A percentile compares a stretch with the other conserved stretches of the same genome.
Evolutionary conservation across 1,284 basidiomycete species (phyloP).

Genomic region (Leccinum fuscescens): DNA sequence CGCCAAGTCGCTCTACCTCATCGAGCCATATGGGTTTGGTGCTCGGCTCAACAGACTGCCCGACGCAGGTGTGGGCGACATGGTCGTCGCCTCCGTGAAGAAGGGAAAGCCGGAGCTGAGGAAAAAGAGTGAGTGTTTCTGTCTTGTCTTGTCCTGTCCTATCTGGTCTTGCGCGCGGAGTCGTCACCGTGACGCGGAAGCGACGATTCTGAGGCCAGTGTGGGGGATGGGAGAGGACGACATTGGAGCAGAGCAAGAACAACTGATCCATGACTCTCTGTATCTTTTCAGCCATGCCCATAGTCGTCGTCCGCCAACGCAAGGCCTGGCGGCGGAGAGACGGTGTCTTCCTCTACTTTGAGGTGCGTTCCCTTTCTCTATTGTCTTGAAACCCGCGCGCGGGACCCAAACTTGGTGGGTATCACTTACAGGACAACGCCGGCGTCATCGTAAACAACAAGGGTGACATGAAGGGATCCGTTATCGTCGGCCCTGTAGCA

Average conservation of each 20-base stretch:
- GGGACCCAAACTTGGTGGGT: not conserved
- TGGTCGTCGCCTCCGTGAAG: conserved; percentile 99
- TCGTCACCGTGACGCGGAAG: not conserved
- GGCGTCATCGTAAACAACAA: conserved; percentile 98
- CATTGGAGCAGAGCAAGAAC: not conserved
- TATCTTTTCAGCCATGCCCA: conserved; percentile 80
- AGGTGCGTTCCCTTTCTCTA: conserved; percentile 45
- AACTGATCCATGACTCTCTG: not conserved
- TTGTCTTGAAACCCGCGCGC: not conserved
- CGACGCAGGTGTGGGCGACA: conserved; percentile 97
- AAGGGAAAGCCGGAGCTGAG: conserved; percentile 99
- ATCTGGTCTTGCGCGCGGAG: not conserved
- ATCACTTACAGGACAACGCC: conserved; percentile 74
- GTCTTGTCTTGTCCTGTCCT: not conserved
- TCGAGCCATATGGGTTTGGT: conserved; percentile 91
- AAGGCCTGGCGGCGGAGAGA: conserved; percentile 98
- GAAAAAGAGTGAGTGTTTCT: conserved; percentile 86
- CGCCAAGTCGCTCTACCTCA: conserved; percentile 92
- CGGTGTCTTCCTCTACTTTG: conserved; percentile 99
- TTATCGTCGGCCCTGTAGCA: conserved; percentile 96
- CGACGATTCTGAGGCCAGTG: not conserved
- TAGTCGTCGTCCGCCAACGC: conserved; percentile 95
- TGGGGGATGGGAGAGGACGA: not conserved
- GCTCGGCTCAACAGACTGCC: conserved; percentile 97
- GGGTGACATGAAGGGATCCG: conserved; percentile 99